phyloP scores from a whole-genome alignment of 441 rosid species.

The Flueggea neowawraea region DNA sequence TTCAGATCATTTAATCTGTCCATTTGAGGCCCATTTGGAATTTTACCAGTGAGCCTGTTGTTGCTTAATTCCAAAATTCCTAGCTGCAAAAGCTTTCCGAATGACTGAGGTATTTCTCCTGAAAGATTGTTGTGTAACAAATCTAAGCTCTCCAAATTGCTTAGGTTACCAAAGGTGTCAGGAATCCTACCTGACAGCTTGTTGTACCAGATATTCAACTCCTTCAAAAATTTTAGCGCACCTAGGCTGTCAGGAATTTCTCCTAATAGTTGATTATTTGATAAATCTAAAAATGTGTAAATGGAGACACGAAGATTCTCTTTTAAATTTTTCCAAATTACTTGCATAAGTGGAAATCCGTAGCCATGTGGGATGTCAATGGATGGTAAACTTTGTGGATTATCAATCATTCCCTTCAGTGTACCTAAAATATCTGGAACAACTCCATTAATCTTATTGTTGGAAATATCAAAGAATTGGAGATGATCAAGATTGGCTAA shows the following conservation, averaged over 20 bases:
- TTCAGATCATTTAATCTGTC: constrained; percentile 30
- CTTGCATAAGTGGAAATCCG: constrained; percentile 18
- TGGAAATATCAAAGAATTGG: too few relatives aligned
- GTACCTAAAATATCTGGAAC: too few relatives aligned
- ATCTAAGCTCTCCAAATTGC: constrained; percentile 28
- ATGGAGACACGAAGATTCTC: constrained; percentile 14
- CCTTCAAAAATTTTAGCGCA: constrained; percentile 23
- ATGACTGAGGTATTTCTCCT: constrained; percentile 25
- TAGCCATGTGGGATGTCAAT: too few relatives aligned
- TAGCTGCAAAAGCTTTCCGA: constrained; percentile 18
- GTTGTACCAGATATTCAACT: constrained; percentile 30
- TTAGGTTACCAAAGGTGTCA: constrained; percentile 21
- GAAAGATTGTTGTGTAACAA: constrained; percentile 30
- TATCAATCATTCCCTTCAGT: too few relatives aligned
- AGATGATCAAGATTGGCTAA: too few relatives aligned
- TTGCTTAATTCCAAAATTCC: constrained; percentile 26
- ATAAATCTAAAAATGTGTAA: constrained; percentile 28
- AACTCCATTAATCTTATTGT: too few relatives aligned
- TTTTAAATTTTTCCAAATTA: constrained; percentile 33
- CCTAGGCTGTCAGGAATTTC: constrained; percentile 30
- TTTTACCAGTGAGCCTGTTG: constrained; percentile 28
- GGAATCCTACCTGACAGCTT: constrained; percentile 27
- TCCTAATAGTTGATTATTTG: constrained; percentile 31
- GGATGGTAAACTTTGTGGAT: too few relatives aligned
- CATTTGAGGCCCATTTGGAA: constrained; percentile 34